Evolutionary conservation across 768 basidiomycete species (phyloP).

Genomic region (Tricholoma furcatifolium): DNA sequence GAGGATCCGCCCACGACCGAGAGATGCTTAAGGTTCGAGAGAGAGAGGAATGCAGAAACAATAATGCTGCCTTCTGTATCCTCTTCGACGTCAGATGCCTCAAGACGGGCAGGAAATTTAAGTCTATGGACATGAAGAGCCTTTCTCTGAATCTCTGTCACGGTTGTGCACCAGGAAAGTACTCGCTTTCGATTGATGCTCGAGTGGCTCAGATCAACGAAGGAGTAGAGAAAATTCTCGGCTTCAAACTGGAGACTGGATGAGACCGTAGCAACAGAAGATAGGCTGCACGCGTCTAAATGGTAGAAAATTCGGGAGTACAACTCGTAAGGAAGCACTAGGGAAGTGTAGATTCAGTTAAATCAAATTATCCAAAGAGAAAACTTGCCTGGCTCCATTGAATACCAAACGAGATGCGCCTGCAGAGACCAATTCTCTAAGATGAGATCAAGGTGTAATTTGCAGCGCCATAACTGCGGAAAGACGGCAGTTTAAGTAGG

Average conservation of each 20-base stretch:
- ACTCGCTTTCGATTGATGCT: not conserved
- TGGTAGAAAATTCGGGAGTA: not conserved
- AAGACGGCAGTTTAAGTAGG: too few relatives aligned
- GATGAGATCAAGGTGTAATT: too few relatives aligned
- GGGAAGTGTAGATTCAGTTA: too few relatives aligned
- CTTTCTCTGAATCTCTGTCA: not conserved
- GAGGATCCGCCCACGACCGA: not conserved
- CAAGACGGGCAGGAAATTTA: not conserved
- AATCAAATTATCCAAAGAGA: too few relatives aligned
- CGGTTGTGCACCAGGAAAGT: not conserved
- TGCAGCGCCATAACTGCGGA: too few relatives aligned
- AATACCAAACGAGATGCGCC: too few relatives aligned
- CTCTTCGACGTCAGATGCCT: too few relatives aligned
- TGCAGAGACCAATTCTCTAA: too few relatives aligned
- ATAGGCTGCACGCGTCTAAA: not conserved
- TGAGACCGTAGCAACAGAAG: not conserved
- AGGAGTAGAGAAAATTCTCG: not conserved
- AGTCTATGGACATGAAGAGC: not conserved
- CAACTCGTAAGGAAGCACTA: not conserved
- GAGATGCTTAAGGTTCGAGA: not conserved
- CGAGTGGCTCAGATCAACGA: not conserved
- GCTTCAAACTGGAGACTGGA: not conserved
- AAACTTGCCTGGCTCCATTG: too few relatives aligned
- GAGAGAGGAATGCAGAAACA: not conserved
- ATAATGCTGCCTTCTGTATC: not conserved